Evolutionary conservation across 257 asterid genomes (phyloP).

Genomic region (Marsdenia floribunda): DNA sequence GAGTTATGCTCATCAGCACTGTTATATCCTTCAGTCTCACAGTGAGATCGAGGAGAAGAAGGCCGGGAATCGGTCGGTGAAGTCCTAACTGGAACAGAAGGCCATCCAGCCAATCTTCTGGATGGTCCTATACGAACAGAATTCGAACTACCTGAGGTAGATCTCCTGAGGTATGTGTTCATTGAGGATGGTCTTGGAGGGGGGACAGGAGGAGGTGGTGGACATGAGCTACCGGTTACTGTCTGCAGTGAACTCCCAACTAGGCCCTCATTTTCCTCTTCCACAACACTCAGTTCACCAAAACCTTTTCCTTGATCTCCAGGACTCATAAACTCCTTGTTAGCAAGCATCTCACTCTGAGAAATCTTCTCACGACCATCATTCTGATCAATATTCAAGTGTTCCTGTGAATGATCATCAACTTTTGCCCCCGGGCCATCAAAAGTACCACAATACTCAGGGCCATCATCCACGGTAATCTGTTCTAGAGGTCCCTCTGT

Average conservation of each 20-base stretch:
- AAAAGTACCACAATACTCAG: constrained; percentile 32
- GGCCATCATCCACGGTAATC: constrained; percentile 38
- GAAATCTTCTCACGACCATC: constrained; percentile 31
- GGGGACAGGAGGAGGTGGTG: constrained; percentile 98
- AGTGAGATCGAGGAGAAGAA: constrained; percentile 91
- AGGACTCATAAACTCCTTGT: constrained; percentile 36
- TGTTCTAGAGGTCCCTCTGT: constrained; percentile 53
- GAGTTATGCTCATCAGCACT: constrained; percentile 91
- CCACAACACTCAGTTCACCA: constrained; percentile 37
- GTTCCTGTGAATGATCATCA: constrained; percentile 45
- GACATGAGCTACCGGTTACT: constrained; percentile 56
- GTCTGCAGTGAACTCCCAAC: constrained; percentile 51
- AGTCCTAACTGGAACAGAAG: constrained; percentile 63
- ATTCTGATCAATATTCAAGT: constrained; percentile 28
- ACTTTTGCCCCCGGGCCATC: constrained; percentile 30
- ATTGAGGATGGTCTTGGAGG: constrained; percentile 74
- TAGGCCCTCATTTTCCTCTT: constrained; percentile 49
- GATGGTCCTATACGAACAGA: constrained; percentile 52
- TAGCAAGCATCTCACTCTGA: constrained; percentile 33
- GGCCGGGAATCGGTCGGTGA: constrained; percentile 91
- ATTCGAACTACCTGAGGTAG: constrained; percentile 43
- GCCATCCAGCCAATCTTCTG: constrained; percentile 61
- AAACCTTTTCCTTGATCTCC: constrained; percentile 38
- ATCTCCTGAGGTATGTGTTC: constrained; percentile 50
- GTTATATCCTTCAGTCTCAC: constrained; percentile 94